Evolutionary conservation across 306 rosid species (phyloP).

Genomic region (Herpetospermum pedunculosum): DNA sequence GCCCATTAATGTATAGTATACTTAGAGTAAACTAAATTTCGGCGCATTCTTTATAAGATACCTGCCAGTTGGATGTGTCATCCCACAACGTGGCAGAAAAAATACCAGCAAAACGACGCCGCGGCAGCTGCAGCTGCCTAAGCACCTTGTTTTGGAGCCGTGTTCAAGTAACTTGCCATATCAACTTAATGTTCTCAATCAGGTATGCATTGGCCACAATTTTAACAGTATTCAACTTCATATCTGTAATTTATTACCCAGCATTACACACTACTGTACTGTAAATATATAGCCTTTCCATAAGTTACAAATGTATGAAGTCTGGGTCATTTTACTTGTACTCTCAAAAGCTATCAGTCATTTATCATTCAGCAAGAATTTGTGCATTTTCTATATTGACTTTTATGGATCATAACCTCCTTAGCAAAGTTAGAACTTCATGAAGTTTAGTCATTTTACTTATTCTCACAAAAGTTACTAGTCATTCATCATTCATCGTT

Average conservation of each 20-base stretch:
- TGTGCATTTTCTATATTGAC: neutral
- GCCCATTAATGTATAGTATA: constrained; percentile 20
- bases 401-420: neutral
- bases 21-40: constrained; percentile 29
- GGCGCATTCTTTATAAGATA: constrained; percentile 24
- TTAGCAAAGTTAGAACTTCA: neutral
- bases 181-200: constrained; percentile 13
- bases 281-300: constrained; percentile 12
- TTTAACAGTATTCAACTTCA: constrained; percentile 21
- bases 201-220: constrained; percentile 45
- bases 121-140: constrained; percentile 5
- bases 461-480: too few species aligned
- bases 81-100: constrained; percentile 19
- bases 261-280: constrained; percentile 13
- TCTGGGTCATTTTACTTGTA: neutral
- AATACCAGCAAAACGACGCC: constrained; percentile 16
- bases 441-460: neutral
- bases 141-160: constrained; percentile 14
- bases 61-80: constrained; percentile 21
- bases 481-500: neutral
- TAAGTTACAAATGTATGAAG: constrained; percentile 6
- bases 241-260: constrained; percentile 40
- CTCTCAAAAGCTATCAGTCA: neutral
- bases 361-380: neutral
- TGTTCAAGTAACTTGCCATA: constrained; percentile 13